Base-by-base conservation (phyloP, 352 stramenopile species). In the Globisporangium yorkense region DNA sequence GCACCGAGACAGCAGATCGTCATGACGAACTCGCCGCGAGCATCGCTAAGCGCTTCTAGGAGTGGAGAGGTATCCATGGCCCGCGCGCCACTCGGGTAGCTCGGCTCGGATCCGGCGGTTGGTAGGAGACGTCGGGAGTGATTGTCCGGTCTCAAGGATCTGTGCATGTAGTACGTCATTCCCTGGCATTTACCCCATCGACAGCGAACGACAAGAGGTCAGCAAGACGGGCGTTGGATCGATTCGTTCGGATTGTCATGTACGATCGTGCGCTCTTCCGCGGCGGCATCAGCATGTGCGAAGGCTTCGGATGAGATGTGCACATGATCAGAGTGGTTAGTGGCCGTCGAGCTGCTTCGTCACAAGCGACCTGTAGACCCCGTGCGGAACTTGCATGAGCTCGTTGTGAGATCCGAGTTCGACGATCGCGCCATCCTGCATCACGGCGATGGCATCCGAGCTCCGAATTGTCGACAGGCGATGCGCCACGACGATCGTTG, bases 1-100 rank as follows among this genome's bases (percentile, higher is more conserved):
- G 96, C 96, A 65, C 96, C 96, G 82, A 99, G 98, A 82, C 96
- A 98, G 71, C 94, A 98, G 63, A 98, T 94, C 41, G 83, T 92
- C 80, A 92, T 86, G 5, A n/a, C 52, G 43, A 43, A 57, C 12
- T 3, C 24, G 24, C 29, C 41, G 5, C 12, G 55, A 13, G 43
- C 27, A 5, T 27, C 41, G 29, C 37, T 66, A 84, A 80, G 54
- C 75, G 16, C 29, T 2, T 29, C 54, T n/a, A 60, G 29, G 8
- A 16, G 24, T 15, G 33, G 12, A 15, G 33, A 29, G 55, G 12
- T 4, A 33, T n/a, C 35, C 54, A 52, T 59, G 7, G 2, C 12
- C 33, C 2, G 33, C 8, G 24, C 24, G 29, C 20, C 20, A n/a
- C 6, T 18, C 35, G 1, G 20, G 24, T 24, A 31, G 52, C 29